Evolutionary conservation across 441 rosid genomes (phyloP).

Genomic region (Syzygium malaccense): DNA sequence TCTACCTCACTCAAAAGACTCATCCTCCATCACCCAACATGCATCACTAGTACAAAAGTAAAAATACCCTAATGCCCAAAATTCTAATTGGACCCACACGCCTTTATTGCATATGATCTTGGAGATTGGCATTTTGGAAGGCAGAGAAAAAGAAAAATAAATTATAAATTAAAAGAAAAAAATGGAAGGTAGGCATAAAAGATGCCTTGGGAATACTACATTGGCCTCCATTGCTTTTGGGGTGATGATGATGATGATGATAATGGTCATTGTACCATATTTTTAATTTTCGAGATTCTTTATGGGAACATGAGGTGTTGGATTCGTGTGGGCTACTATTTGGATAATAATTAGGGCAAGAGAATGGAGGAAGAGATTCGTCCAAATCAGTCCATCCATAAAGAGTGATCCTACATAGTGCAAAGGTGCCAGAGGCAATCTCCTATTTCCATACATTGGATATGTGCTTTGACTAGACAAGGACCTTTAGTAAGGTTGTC

Average conservation of each 20-base stretch:
- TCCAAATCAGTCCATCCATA: background rate
- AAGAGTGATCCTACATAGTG: background rate
- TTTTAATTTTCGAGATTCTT: background rate
- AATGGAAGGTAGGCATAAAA: background rate
- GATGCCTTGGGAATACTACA: background rate
- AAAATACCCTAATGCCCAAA: background rate
- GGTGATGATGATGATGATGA: background rate
- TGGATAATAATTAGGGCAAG: background rate
- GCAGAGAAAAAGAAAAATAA: background rate
- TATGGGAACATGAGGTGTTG: background rate
- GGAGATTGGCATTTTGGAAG: background rate
- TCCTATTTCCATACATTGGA: background rate
- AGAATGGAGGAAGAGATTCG: background rate
- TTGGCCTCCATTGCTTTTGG: background rate
- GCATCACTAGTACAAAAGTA: background rate
- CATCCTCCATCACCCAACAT: background rate
- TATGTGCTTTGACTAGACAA: background rate
- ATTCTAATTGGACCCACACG: background rate
- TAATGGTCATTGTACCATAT: background rate
- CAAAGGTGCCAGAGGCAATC: background rate
- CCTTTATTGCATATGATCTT: background rate
- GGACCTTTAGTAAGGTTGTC: background rate
- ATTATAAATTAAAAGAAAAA: background rate
- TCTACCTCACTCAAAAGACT: background rate
- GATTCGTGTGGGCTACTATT: background rate